Evolutionary conservation across 148 eudicot species (phyloP).

Genomic region (Cornus florida): DNA sequence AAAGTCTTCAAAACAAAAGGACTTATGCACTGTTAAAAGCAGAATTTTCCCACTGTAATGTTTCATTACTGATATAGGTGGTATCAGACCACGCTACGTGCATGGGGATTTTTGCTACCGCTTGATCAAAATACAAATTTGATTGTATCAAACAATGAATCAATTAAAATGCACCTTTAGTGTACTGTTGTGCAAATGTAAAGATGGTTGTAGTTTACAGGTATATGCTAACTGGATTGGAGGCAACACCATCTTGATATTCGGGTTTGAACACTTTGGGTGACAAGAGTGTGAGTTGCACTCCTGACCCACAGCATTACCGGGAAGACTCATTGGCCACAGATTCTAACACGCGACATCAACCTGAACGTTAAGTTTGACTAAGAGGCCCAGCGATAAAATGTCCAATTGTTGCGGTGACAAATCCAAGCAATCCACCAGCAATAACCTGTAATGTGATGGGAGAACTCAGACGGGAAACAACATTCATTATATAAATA

Average conservation of each 20-base stretch:
- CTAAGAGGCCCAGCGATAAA: conserved; percentile 23
- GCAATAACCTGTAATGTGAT: conserved; percentile 58
- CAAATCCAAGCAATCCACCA: conserved; percentile 66
- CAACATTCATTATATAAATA: neutral
- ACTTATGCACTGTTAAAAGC: too few species aligned
- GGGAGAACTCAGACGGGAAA: neutral
- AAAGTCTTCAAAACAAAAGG: too few species aligned
- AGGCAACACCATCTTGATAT: neutral
- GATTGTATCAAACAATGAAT: neutral
- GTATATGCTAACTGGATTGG: neutral
- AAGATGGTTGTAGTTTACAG: neutral
- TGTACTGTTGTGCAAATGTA: neutral
- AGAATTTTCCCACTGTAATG: too few species aligned
- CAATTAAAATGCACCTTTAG: conserved; percentile 1
- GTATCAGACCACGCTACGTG: too few species aligned
- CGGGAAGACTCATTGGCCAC: neutral
- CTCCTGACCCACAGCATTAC: neutral
- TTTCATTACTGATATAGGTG: too few species aligned
- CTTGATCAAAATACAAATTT: neutral
- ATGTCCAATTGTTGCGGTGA: conserved; percentile 45
- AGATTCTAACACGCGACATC: neutral
- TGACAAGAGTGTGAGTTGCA: neutral
- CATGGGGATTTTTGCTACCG: too few species aligned
- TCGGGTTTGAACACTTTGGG: neutral
- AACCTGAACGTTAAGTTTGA: conserved; percentile 1